Base-by-base conservation (phyloP, 148 eudicot species). In the Vaccinium macrocarpon region DNA sequence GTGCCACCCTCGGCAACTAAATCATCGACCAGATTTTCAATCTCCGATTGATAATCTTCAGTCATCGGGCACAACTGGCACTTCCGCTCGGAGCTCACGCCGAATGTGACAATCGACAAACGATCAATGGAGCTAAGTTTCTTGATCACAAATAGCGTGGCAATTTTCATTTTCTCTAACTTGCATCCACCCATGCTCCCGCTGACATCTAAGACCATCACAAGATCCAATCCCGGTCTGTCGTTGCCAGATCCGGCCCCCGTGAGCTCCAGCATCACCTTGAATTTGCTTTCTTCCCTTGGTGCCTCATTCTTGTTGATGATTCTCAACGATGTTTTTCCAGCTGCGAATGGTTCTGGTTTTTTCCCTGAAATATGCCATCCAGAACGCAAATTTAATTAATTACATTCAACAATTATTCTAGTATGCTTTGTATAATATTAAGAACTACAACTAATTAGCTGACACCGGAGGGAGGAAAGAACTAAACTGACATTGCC, bases 141-240 rank as follows among this genome's bases (percentile, higher is more conserved):
- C 61, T 16, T 56, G 61, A 56, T 56, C 61, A 56, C 61, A 21
- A 56, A 56, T 56, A 0, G 61, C 21, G 14, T 15, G 21, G 61
- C 21, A 4, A 2, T 56, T 56, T 2, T 56, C 61, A 56, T 15
- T 12, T 27, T 27, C 15, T 2, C 11, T 29, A 23, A 23, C 29
- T 70, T 27, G 1, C 29, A 46, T 25, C 16, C 74, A 1, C 0
- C 0, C 74, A 70, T 70, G 38, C 74, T 70, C 16, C 74, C 74
- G 38, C 74, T 70, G 32, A 70, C 32, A 70, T 70, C 74, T 70
- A 70, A 27, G 74, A 70, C 74, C 74, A 27, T 11, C 74, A 70
- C 74, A 29, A 70, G 74, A 70, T 70, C 74, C 74, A 70, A 23
- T 25, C 74, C 74, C 5, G 1, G 38, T 12, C 74, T 70, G 19